A percentile compares a stretch with the other conserved stretches of the same genome.
These are phyloP conservation scores for Pterocarpus santalinus DNA, from an alignment of 306 rosid genomes.

Conservation along the genomic window DNA sequence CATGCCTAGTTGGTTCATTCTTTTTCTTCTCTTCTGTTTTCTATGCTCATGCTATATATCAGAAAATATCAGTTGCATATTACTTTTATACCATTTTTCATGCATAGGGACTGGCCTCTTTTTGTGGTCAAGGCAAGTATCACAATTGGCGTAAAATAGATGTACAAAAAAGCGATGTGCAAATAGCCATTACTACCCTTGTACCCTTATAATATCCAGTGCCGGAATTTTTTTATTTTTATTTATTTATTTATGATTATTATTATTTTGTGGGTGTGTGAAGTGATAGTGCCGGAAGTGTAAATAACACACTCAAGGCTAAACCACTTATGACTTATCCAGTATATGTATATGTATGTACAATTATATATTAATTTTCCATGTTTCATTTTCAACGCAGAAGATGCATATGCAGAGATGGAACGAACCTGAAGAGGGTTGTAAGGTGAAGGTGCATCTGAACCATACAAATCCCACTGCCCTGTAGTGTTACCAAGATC, in stretches of 20 bases:
- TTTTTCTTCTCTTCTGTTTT: background rate
- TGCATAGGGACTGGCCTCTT: background rate
- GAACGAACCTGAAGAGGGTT: conserved; percentile 77
- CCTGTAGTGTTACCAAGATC: conserved; percentile 90
- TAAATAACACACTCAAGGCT: too few species aligned
- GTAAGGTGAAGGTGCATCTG: conserved; percentile 90
- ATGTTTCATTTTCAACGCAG: conserved; percentile 3
- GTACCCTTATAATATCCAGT: too few species aligned
- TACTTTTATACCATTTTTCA: too few species aligned
- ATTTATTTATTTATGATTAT: too few species aligned
- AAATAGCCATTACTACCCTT: background rate
- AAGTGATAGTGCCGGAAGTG: too few species aligned
- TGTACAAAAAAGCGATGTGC: background rate
- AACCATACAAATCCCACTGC: conserved; percentile 89
- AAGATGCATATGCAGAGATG: background rate
- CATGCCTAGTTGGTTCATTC: background rate
- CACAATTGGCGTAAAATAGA: background rate
- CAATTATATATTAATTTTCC: background rate
- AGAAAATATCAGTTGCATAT: too few species aligned
- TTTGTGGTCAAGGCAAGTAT: background rate
- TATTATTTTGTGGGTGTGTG: too few species aligned
- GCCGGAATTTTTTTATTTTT: too few species aligned
- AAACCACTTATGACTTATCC: background rate
- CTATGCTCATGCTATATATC: too few species aligned
- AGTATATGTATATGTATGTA: background rate